Percentiles rank a stretch among this genome's conserved stretches.
These are phyloP conservation scores for Cordyceps cateniannulata DNA, from an alignment of 2,329 filamentous ascomycete genomes.

Conservation along the genomic window DNA sequence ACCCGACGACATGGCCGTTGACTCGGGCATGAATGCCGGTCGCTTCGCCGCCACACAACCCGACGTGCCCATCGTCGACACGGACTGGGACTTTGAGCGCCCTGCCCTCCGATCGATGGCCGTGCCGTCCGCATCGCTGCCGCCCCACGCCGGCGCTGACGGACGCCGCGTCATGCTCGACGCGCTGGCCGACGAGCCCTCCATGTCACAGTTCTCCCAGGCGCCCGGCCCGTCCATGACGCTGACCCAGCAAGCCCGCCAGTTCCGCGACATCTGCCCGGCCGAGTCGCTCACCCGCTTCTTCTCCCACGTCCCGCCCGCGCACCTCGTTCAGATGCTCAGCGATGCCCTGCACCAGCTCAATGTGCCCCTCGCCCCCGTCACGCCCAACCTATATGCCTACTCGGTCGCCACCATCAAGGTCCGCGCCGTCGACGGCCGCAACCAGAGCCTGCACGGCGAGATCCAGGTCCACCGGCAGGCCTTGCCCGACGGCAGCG, in stretches of 20 bases:
- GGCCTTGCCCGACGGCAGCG: conserved; percentile 46
- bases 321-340: conserved; percentile 72
- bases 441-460: conserved; percentile 66
- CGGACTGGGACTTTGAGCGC: conserved; percentile 82
- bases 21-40: conserved; percentile 39
- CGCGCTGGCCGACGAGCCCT: conserved; percentile 76
- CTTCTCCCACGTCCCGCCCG: conserved; percentile 72
- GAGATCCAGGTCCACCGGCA: conserved; percentile 68
- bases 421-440: conserved; percentile 66
- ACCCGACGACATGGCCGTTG: conserved; percentile 63
- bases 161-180: conserved; percentile 44
- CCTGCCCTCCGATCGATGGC: conserved; percentile 53
- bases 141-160: conserved; percentile 25
- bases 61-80: conserved; percentile 67
- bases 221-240: conserved; percentile 72
- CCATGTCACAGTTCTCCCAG: conserved; percentile 77
- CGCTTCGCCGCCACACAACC: conserved; percentile 78
- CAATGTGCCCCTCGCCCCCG: conserved; percentile 64
- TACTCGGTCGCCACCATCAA: conserved; percentile 59
- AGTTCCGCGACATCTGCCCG: conserved; percentile 87
- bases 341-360: conserved; percentile 77
- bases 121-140: conserved; percentile 30
- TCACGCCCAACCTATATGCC: conserved; percentile 46
- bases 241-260: conserved; percentile 81
- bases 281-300: conserved; percentile 84